Percentiles rank a stretch among this genome's conserved stretches.
Conservation (phyloP, 352 stramenopile genomes). For the Phytophthora colocasiae region DNA sequence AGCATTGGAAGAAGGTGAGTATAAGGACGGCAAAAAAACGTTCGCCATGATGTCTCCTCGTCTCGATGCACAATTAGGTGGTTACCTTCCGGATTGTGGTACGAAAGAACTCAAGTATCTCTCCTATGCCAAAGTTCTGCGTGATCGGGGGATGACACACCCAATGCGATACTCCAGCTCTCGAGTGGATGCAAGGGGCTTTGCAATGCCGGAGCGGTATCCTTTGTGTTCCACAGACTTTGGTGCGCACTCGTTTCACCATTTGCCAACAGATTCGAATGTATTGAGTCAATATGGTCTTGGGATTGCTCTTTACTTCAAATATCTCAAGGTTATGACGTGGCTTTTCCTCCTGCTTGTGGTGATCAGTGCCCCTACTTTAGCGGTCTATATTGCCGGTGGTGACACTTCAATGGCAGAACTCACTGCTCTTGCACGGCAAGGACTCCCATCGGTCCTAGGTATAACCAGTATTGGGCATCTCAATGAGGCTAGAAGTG, state of each 20-base stretch:
- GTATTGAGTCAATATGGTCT: slow-evolving; percentile 83
- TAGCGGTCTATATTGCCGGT: slow-evolving; percentile 73
- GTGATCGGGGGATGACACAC: slow-evolving; percentile 73
- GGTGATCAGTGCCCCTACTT: slow-evolving; percentile 61
- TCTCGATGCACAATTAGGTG: slow-evolving; percentile 68
- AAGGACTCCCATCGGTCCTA: slow-evolving; percentile 73
- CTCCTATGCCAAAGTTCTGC: slow-evolving; percentile 77
- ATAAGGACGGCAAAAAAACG: slow-evolving; percentile 21
- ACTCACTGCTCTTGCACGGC: slow-evolving; percentile 67
- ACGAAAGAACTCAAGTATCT: slow-evolving; percentile 80
- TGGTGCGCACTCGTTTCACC: slow-evolving; percentile 81
- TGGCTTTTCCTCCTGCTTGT: slow-evolving; percentile 87
- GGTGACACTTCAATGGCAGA: slow-evolving; percentile 65
- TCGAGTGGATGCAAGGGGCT: slow-evolving; percentile 57
- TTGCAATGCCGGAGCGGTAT: slow-evolving; percentile 63
- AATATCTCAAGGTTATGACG: slow-evolving; percentile 87
- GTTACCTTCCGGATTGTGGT: slow-evolving; percentile 81
- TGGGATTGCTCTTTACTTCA: slow-evolving; percentile 85
- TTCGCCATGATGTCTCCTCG: slow-evolving; percentile 42
- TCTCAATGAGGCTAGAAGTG: slow-evolving; percentile 68
- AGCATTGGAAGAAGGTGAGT: slow-evolving; percentile 31
- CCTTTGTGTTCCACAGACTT: slow-evolving; percentile 71
- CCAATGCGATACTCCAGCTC: slow-evolving; percentile 79
- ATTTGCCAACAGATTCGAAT: slow-evolving; percentile 73
- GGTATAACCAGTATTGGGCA: slow-evolving; percentile 85